Evolutionary conservation across 1,139 yeast species (phyloP).

Genomic region (Geotrichum phurueaensis): DNA sequence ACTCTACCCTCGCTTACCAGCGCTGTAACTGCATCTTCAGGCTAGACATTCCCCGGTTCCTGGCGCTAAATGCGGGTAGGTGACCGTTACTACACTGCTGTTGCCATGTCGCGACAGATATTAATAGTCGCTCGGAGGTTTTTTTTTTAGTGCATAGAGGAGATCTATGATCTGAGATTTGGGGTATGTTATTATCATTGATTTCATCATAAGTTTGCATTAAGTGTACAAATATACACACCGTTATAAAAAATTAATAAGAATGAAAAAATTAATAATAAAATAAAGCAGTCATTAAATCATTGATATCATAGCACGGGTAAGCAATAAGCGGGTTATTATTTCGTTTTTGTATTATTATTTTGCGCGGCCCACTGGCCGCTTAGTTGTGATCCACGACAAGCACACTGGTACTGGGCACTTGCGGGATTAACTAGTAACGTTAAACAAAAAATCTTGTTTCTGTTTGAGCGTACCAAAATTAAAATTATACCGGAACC

Average conservation of each 20-base stretch:
- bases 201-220: neutral
- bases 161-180: neutral
- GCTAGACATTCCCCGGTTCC: constrained; percentile 1
- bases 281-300: neutral
- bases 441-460: neutral
- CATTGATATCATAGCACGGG: neutral
- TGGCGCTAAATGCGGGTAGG: neutral
- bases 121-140: neutral
- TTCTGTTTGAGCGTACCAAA: neutral
- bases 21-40: constrained; percentile 6
- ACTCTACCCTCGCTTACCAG: constrained; percentile 4
- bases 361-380: no score
- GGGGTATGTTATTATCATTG: neutral
- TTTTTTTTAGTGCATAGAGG: neutral
- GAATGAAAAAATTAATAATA: neutral
- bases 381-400: no score
- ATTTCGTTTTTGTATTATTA: no score
- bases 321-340: neutral
- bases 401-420: no score
- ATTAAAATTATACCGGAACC: neutral
- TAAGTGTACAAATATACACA: neutral
- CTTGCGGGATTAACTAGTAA: neutral
- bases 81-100: neutral
- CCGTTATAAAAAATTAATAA: neutral
- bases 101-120: neutral